Evolutionary conservation across 1,284 basidiomycete genomes (phyloP), one percentile per base, ranked within the genome.

Genomic region (Rhodofomes roseus): DNA sequence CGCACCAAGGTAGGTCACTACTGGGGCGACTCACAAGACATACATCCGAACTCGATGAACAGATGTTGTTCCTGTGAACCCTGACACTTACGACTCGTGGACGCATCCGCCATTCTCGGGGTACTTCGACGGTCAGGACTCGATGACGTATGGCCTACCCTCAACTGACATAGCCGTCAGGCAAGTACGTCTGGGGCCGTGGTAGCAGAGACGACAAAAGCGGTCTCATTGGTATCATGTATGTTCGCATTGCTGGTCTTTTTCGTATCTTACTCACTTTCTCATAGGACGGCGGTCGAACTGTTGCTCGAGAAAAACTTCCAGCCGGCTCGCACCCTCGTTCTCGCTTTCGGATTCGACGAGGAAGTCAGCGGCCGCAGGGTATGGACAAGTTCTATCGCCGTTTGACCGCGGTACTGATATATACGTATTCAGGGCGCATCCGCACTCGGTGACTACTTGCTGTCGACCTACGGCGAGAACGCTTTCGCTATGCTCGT

Each of bases 311-410:
- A 79, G 56, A 71, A 70, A 27, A 81, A 76, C 37, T 87, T 84
- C 65, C 64, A 75, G 39, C 86, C 84, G 0, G 72, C 75, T 16
- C 79, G 85, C 4, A 77, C 78, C 0, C 73, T 91, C 43, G 76
- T 90, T 23, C 74, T 89, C 25, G 81, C 83, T 1, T 85, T 83
- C 55, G 90, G 90, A n/a, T 85, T 84, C 59, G 89, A 92, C 66
- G 90, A 91, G 66, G 89, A 92, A 72, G 70, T 76, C 2, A 77
- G 79, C 27, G 85, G 86, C 2, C 64, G 76, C 39, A 75, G 79
- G 16, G 81, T 80, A 58, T 57, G 18, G 22, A 52, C 23, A 50
- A 3, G 1, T 29, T 53, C 3, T 1, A 9, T 8, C 4, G 8
- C 22, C 25, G n/a, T 25, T 6, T 11, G 18, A 48, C 44, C n/a